A percentile compares a stretch with the other conserved stretches of the same genome.
phyloP scores from a whole-genome alignment of 768 basidiomycete species.

The Suillus americanus region DNA sequence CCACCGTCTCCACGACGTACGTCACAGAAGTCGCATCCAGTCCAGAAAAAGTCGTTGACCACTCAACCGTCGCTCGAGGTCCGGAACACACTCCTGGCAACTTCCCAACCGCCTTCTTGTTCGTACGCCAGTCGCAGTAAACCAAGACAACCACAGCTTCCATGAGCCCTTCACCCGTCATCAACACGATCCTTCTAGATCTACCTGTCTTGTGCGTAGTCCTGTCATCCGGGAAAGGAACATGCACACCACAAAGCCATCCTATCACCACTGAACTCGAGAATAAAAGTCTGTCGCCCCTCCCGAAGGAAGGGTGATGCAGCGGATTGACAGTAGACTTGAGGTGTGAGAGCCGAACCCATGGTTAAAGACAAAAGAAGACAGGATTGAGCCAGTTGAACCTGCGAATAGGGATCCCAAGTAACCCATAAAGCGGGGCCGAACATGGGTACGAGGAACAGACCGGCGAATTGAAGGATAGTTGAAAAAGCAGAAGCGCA shows the following conservation, averaged over 20 bases:
- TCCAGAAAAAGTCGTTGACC: slow-evolving; percentile 3
- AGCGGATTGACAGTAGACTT: slow-evolving; percentile 20
- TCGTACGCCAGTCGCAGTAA: slow-evolving; percentile 30
- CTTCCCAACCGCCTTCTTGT: slow-evolving; percentile 31
- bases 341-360: slow-evolving; percentile 12
- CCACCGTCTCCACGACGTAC: slow-evolving; percentile 16
- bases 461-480: slow-evolving; percentile 26
- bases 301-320: slow-evolving; percentile 46
- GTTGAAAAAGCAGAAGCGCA: slow-evolving; percentile 12
- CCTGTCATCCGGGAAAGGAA: slow-evolving; percentile 7
- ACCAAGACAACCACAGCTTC: slow-evolving; percentile 16
- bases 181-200: slow-evolving; percentile 6
- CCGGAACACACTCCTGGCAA: slow-evolving; percentile 18
- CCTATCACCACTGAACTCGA: slow-evolving; percentile 40
- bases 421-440: background rate
- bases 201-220: slow-evolving; percentile 24
- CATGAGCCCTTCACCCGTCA: slow-evolving; percentile 14
- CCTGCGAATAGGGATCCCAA: slow-evolving; percentile 5
- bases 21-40: slow-evolving; percentile 1
- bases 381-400: slow-evolving; percentile 9
- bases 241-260: slow-evolving; percentile 23
- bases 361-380: slow-evolving; percentile 18
- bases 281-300: slow-evolving; percentile 56
- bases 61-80: slow-evolving; percentile 31
- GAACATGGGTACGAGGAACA: slow-evolving; percentile 11